Evolutionary conservation across 345 rosid genomes (phyloP), one percentile per base, ranked within the genome.

Genomic region (Cochlearia excelsa): DNA sequence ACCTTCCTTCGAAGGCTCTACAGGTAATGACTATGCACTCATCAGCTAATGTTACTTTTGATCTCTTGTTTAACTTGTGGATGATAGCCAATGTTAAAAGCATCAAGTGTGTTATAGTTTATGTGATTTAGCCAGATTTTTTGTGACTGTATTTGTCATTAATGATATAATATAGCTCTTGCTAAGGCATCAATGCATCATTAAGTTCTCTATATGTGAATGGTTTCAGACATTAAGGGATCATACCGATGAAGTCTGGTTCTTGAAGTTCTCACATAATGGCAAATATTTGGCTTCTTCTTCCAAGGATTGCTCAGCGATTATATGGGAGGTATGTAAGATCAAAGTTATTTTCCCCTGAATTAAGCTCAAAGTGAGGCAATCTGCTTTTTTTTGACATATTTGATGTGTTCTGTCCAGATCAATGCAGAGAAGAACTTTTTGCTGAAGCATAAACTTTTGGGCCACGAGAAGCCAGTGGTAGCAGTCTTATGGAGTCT

Each of bases 231-330:
- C 59, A 46, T 33, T 84, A 73, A 49, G 75, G 74, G 76, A 45
- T 31, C 86, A 84, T 72, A 70, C 30, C 5, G 80, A 80, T 66
- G 84, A 84, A 77, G 84, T 84, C 31, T 78, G 83, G 90, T 84
- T 73, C 64, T 11, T 84, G 66, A 54, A 78, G 59, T 81, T 84
- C 76, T 84, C 86, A 30, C 83, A 78, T 44, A 56, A 77, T 69
- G 87, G 87, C 39, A 78, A 73, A 54, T 84, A 76, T 52, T 67
- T 84, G 71, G 87, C 87, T 30, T 84, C 90, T 38, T 66, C 87
- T n/a, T 81, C 87, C 10, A 77, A 66, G 51, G 89, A 83, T 74
- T 62, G 38, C 11, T 54, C 74, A 6, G 77, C 82, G 44, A 67
- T 79, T 46, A 75, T 83, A 71, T 83, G 88, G 88, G 80, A 80